Conservation (phyloP, 768 basidiomycete genomes). For the Lactarius akahatsu region DNA sequence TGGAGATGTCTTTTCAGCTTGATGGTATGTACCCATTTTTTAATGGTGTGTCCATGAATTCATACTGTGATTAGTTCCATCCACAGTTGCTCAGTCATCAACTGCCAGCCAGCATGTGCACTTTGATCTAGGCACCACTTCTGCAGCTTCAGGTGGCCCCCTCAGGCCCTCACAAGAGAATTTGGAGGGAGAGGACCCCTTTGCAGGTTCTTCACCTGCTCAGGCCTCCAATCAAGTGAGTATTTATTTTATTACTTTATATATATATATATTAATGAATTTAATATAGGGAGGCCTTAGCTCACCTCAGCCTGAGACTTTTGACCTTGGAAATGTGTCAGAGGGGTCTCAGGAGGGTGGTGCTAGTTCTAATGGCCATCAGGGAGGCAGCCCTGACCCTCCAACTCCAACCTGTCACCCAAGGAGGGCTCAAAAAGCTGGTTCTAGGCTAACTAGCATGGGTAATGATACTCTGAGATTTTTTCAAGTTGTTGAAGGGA, state of each 20-base stretch:
- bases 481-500: background rate
- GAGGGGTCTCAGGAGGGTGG: background rate
- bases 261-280: background rate
- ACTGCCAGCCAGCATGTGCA: background rate
- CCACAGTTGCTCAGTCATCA: background rate
- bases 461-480: background rate
- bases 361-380: no score
- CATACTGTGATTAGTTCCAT: background rate
- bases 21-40: background rate
- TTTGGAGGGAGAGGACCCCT: background rate
- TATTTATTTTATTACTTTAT: background rate
- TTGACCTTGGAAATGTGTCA: background rate
- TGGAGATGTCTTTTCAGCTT: no score
- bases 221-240: background rate
- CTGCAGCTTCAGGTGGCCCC: background rate
- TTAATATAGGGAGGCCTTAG: no score
- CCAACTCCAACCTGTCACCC: no score
- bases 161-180: background rate
- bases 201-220: background rate
- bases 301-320: background rate
- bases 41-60: background rate
- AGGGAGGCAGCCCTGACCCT: no score
- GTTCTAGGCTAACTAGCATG: background rate
- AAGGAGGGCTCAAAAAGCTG: no score
- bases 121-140: background rate